phyloP scores from a whole-genome alignment of 768 basidiomycete genomes.

The Suillus discolor region DNA sequence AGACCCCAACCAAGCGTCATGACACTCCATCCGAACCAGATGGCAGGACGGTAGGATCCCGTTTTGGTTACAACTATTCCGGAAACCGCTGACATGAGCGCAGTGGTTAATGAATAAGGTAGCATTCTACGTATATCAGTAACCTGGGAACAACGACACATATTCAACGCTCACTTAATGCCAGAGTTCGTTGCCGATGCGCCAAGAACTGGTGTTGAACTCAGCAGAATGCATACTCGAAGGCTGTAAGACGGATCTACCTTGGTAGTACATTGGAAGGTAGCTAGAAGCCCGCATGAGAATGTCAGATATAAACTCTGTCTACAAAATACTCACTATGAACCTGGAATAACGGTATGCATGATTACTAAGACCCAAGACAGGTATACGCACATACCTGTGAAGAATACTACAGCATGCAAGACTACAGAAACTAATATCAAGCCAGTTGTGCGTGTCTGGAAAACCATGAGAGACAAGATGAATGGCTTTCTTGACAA shows the following conservation, averaged over 20 bases:
- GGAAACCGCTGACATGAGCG: constrained; percentile 23
- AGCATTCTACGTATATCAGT: constrained; percentile 31
- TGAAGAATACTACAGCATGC: constrained; percentile 38
- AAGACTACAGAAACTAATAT: constrained; percentile 36
- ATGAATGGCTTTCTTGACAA: background rate
- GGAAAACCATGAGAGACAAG: background rate
- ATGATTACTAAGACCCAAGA: background rate
- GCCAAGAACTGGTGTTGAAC: constrained; percentile 32
- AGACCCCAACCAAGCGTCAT: constrained; percentile 39
- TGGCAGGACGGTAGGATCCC: constrained; percentile 32
- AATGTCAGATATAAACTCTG: background rate
- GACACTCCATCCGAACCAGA: constrained; percentile 34
- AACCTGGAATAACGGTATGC: constrained; percentile 17
- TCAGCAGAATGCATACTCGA: background rate
- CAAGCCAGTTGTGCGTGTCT: constrained; percentile 42
- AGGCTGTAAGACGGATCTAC: constrained; percentile 7
- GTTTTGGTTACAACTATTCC: constrained; percentile 31
- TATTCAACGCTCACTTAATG: constrained; percentile 24
- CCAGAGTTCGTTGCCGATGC: constrained; percentile 37
- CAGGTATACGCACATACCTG: constrained; percentile 19
- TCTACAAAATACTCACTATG: constrained; percentile 25
- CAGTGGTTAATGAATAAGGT: constrained; percentile 33
- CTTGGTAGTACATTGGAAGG: constrained; percentile 44
- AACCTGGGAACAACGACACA: background rate
- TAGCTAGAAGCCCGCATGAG: constrained; percentile 29